Evolutionary conservation across 768 basidiomycete species (phyloP).

Genomic region (Kwoniella pini): DNA sequence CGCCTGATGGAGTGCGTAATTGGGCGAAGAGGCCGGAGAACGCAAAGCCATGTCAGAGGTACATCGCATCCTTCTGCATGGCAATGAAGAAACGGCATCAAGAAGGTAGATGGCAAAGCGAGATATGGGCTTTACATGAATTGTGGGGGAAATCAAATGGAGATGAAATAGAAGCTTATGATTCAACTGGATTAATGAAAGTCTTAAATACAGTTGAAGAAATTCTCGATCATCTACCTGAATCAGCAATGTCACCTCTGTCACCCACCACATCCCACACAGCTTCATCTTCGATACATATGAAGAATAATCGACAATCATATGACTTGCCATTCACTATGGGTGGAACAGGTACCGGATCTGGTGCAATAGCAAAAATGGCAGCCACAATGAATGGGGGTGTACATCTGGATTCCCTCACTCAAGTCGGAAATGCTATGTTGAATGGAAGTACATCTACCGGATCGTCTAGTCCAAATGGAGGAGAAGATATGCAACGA

Average conservation of each 20-base stretch:
- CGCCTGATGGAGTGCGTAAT: constrained; percentile 44
- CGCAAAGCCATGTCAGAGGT: constrained; percentile 77
- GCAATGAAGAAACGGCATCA: constrained; percentile 70
- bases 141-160: constrained; percentile 70
- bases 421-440: neutral
- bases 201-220: constrained; percentile 58
- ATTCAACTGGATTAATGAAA: constrained; percentile 79
- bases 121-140: constrained; percentile 83
- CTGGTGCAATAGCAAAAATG: constrained; percentile 39
- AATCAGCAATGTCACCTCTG: constrained; percentile 53
- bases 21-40: constrained; percentile 63
- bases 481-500: constrained; percentile 31
- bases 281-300: constrained; percentile 9
- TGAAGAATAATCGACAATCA: constrained; percentile 27
- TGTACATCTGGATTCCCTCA: constrained; percentile 28
- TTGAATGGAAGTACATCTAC: neutral
- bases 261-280: constrained; percentile 53
- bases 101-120: constrained; percentile 68
- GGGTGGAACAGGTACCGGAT: constrained; percentile 40
- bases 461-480: constrained; percentile 6
- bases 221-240: constrained; percentile 51
- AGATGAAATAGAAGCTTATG: constrained; percentile 74
- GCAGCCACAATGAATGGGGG: constrained; percentile 49
- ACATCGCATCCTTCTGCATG: constrained; percentile 89
- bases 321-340: constrained; percentile 45